Evolutionary conservation across 2,329 filamentous ascomycete species (phyloP), one percentile per base, ranked within the genome.

Genomic region (Monosporascus sp.): DNA sequence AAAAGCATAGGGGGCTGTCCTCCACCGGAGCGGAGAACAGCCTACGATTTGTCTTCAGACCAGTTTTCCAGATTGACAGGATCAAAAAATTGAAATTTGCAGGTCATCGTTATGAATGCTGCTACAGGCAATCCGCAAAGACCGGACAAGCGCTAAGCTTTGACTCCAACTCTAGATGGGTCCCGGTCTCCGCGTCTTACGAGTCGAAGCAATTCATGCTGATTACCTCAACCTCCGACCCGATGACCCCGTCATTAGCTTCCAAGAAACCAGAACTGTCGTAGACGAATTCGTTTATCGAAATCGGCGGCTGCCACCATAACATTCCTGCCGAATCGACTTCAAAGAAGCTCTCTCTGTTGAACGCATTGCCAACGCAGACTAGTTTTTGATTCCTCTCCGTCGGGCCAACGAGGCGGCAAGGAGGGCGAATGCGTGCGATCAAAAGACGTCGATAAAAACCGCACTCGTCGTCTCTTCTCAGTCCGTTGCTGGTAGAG

Each of bases 371-470:
- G 83, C 86, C 88, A 85, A 89, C 88, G 71, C 78, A 86, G 90
- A 96, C 87, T 85, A 76, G 89, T 94, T 91, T 97, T 96, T 96
- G 87, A 56, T 88, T 92, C 87, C 88, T 86, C 87, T 85, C 84
- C 84, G 65, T 65, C 68, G 62, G 58, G 65, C 64, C 62, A 51
- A 63, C 7, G 52, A 63, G 67, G 68, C 65, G 64, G 68, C 64
- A 68, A 72, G 82, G 82, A 86, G 84, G 87, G 87, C 85, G 72
- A 76, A 74, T 67, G 66, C 76, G 78, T 85, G 80, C 89, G 89
- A 81, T 88, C 89, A 96, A 97, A 96, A 84, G 74, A 92, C 90
- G 86, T 95, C 90, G 80, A 78, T 80, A 96, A 97, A 97, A 96
- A 84, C 84, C 90, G 89, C 83, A 76, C 77, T 81, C 26, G 48